phyloP scores from a whole-genome alignment of 208 protist species.

The Acanthamoeba triangularis region DNA sequence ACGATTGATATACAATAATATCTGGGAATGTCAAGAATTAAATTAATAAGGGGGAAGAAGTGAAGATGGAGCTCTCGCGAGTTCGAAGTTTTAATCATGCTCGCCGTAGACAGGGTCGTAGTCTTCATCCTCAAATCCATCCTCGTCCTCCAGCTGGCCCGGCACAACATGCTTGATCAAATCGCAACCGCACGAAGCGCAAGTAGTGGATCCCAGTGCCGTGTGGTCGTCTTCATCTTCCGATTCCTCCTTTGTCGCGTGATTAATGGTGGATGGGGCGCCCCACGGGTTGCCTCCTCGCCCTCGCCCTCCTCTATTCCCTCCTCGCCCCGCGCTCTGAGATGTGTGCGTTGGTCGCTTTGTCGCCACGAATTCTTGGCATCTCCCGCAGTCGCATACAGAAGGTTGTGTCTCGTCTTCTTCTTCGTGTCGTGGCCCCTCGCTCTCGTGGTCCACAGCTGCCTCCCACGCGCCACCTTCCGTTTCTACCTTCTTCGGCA shows the following conservation, averaged over 20 bases:
- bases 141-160: constrained; percentile 21
- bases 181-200: constrained; percentile 38
- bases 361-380: neutral
- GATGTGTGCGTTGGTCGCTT: constrained; percentile 1
- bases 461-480: neutral
- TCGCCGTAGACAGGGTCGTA: constrained; percentile 44
- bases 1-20: neutral
- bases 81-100: neutral
- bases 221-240: neutral
- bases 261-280: neutral
- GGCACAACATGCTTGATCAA: constrained; percentile 25
- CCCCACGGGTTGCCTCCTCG: constrained; percentile 33
- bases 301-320: neutral
- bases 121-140: constrained; percentile 36
- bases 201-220: neutral
- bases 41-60: no score
- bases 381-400: neutral
- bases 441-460: neutral
- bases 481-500: neutral
- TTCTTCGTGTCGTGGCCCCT: neutral
- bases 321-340: neutral
- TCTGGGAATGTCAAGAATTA: neutral
- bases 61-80: no score
- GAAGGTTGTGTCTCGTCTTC: neutral
- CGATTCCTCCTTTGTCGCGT: neutral